Base-by-base conservation (phyloP, 1,139 yeast genomes). In the Arxiozyma heterogenica region DNA sequence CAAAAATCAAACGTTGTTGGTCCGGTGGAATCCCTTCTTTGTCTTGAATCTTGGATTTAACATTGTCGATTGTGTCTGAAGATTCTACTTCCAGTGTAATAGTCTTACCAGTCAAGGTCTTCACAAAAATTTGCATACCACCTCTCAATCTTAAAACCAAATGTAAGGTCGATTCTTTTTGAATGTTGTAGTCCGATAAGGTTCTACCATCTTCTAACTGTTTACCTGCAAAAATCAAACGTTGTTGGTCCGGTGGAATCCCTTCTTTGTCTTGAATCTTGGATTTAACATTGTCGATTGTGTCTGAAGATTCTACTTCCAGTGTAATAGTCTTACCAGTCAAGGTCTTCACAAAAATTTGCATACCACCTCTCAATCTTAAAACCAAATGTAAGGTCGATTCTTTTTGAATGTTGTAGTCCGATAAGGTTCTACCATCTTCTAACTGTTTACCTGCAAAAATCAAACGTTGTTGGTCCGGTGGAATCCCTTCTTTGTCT, bases 231-330 rank as follows among this genome's bases (percentile, higher is more conserved):
- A 91, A 91, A 82, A 91, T 89, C 74, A 91, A 82, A 80, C 97
- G 86, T 80, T 91, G 97, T 78, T 90, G 96, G 77, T 90, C 98
- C 65, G 97, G 96, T 75, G 97, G 97, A 69, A 91, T 90, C 71
- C 97, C 97, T 77, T 90, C 97, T 81, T 89, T 89, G 83, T 89
- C 97, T 80, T 89, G 96, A 76, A 93, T 91, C 86, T 91, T 90
- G 75, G 96, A 82, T 83, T 93, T 91, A 82, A 93, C 97, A 64
- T 83, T 82, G 69, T 83, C 88, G 58, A 83, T 83, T 53, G 87
- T 82, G 73, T 83, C 87, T 3, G 87, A 82, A 17, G 87, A 83
- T 66, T 83, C 87, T 47, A 82, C 86, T 69, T 82, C 87, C 55
- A 82, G 70, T 25, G 87, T 83, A 61, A 83, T 83, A 47, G 89